phyloP scores from a whole-genome alignment of 73 alveolate genomes.

The Paramecium bursaria region DNA sequence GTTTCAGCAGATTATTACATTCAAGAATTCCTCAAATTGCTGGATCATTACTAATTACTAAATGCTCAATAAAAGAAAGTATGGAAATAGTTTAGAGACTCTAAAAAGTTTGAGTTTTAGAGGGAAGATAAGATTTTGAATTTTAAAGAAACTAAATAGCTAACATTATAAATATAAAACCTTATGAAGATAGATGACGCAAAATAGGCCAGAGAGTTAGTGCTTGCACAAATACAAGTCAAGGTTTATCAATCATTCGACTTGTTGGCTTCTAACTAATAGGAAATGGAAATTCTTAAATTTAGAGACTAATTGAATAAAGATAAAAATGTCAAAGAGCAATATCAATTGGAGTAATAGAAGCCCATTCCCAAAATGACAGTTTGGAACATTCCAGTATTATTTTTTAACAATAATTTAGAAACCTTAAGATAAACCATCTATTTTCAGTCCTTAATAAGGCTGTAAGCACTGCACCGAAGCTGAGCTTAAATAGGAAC shows the following conservation, averaged over 20 bases:
- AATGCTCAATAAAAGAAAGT: constrained; percentile 67
- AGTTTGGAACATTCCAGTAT: constrained; percentile 60
- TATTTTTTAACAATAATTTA: constrained; percentile 48
- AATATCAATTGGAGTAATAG: constrained; percentile 25
- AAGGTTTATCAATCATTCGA: constrained; percentile 69
- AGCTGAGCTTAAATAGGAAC: constrained; percentile 53
- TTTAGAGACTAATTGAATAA: constrained; percentile 53
- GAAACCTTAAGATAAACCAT: constrained; percentile 72
- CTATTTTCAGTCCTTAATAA: constrained; percentile 71
- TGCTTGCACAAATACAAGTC: constrained; percentile 71
- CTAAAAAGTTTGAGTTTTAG: constrained; percentile 52
- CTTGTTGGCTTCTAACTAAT: constrained; percentile 67
- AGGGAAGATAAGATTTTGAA: constrained; percentile 66
- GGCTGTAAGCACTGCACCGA: constrained; percentile 57
- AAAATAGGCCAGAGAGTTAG: constrained; percentile 72
- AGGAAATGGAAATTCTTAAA: constrained; percentile 66
- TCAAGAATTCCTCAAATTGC: constrained; percentile 72
- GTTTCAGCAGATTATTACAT: constrained; percentile 69
- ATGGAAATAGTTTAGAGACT: constrained; percentile 65
- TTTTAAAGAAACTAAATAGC: constrained; percentile 69
- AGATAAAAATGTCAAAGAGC: constrained; percentile 34
- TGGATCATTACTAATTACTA: constrained; percentile 70
- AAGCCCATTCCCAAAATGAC: constrained; percentile 67
- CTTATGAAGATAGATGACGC: constrained; percentile 74
- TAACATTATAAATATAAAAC: constrained; percentile 73